Base-by-base conservation (phyloP, 2,329 filamentous ascomycete species). In the Curvularia eragrostidis region DNA sequence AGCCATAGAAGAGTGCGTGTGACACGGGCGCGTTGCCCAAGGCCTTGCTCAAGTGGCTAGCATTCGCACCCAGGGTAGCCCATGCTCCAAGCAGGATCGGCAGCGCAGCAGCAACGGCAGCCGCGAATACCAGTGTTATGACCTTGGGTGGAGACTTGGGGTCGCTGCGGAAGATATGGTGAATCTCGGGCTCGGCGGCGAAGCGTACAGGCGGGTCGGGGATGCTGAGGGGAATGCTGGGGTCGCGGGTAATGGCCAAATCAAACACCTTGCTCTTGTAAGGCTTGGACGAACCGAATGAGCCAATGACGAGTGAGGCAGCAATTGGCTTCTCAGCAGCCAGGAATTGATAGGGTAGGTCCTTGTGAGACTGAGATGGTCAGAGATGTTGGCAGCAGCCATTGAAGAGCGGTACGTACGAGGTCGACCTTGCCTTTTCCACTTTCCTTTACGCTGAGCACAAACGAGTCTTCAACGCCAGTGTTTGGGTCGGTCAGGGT, bases 381-480 rank as follows among this genome's bases (percentile, higher is more conserved):
- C 63, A 80, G 75, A 38, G 28, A 32, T 34, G 54, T 43, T 39
- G 10, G 36, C 30, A 50, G 52, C 43, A 52, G 49, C 43, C 56
- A 64, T 56, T 57, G 50, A 49, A 4, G 24, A 6, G 55, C 3
- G 8, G 10, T 28, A 49, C 89, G 65, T 85, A 98, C 93, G 78
- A 99, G 81, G 68, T 96, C 90, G 30, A 97, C 83, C 54, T 88
- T 88, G 21, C 86, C 92, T 80, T 97, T 97, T 66, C 95, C 95
- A 70, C 84, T 92, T 9, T 95, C 91, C 81, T 96, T 97, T 47
- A 96, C 81, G 10, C 81, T 88, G 68, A 99, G 84, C 1, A 93
- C 87, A 71, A 94, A 97, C 1, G 93, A 93, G 23, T 93, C 89
- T 77, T 98, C 93, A 46, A 99, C 82, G 34, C 91, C 91, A 10